Percentiles rank a stretch among this genome's conserved stretches.
phyloP scores from a whole-genome alignment of 805 yeast genomes.

The Yarrowia yakushimensis region DNA sequence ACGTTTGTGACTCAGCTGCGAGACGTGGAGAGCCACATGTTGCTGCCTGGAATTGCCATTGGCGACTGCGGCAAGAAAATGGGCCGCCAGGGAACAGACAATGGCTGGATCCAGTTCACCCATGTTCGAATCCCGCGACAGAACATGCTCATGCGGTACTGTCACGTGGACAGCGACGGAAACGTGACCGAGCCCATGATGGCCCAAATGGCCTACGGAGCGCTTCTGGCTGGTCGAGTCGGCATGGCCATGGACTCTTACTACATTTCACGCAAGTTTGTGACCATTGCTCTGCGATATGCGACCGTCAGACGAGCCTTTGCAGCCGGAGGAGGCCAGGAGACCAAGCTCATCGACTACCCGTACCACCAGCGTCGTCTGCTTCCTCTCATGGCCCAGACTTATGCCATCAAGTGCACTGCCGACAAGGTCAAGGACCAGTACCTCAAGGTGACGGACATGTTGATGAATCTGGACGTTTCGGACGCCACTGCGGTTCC shows the following conservation, averaged over 20 bases:
- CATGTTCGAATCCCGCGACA: constrained; percentile 78
- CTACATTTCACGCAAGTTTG: constrained; percentile 71
- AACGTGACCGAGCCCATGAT: constrained; percentile 73
- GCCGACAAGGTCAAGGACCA: constrained; percentile 57
- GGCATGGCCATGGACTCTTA: constrained; percentile 83
- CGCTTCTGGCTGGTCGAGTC: constrained; percentile 82
- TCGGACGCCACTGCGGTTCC: constrained; percentile 48
- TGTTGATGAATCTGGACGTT: constrained; percentile 45
- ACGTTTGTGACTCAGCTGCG: constrained; percentile 87
- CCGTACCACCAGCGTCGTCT: constrained; percentile 84
- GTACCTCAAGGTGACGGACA: constrained; percentile 42
- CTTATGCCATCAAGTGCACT: constrained; percentile 72
- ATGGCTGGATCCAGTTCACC: constrained; percentile 92
- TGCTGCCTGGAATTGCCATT: constrained; percentile 72
- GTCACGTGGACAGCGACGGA: constrained; percentile 63
- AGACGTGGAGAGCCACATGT: constrained; percentile 58
- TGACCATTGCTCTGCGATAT: constrained; percentile 80
- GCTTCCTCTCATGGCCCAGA: constrained; percentile 73
- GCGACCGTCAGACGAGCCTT: constrained; percentile 88
- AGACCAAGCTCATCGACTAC: constrained; percentile 75
- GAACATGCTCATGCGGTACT: constrained; percentile 75
- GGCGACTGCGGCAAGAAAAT: constrained; percentile 94
- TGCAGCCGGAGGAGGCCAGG: constrained; percentile 49
- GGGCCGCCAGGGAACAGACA: constrained; percentile 94
- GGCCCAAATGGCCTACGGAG: constrained; percentile 84